Base-by-base conservation (phyloP, 495 filamentous ascomycete species). In the Aspergillus taichungensis region DNA sequence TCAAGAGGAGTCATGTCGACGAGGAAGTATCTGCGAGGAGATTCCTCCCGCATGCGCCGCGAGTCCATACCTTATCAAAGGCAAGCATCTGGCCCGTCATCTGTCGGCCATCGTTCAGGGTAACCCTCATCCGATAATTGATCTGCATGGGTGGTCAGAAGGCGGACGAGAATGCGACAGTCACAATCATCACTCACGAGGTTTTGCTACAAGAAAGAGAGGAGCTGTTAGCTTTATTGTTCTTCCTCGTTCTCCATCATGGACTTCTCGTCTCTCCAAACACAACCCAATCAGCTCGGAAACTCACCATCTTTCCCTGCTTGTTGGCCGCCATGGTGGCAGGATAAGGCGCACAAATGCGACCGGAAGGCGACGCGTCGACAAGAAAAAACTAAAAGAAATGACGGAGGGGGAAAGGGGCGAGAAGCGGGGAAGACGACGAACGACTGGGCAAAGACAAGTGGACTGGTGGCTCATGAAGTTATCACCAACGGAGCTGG, bases 111-210 rank as follows among this genome's bases (percentile, higher is more conserved):
- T 99, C 92, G 59, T 84, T 88, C 59, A 99, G 74, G 34, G 94
- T 97, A 51, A 95, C 85, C 63, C 88, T 80, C 94, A 99, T 97
- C 62, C 91, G 85, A 73, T 94, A 97, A 69, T 97, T 95, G 79
- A 99, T 94, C 92, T 98, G 64, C 31, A 30, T 43, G 41, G 7
- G 43, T 8, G 51, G 72, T 63, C 18, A 24, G 18, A 24, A 24
- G 18, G 18, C 2, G 18, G 18, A 4, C 18, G 4, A 24, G 18
- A 24, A 24, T 24, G 18, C 18, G 18, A 24, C 18, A 24, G 18
- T 24, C 4, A 24, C 18, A 24, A 4, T 24, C 18, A 24, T 24
- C 18, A 82, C 89, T 73, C 85, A 98, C 92, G 71, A 94, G 87
- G 69, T 94, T 94, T 84, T 86, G 82, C 92, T 98, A 78, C 51